Percentiles rank a stretch among this genome's conserved stretches.
Conservation (phyloP, 129 eudicot genomes). For the sunflower (Helianthus annuus) region HanXRQr2.0-SUNRISE NC_035447.2:70209577-70210076, state of each 20-base stretch:
- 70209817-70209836: conserved; percentile 59
- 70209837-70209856: conserved; percentile 84
- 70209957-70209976: conserved; percentile 94
- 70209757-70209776: conserved; percentile 56
- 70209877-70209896: conserved; percentile 59
- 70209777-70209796: conserved; percentile 54
- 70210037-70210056: conserved; percentile 79
- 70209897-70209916: conserved; percentile 65
- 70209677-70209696: conserved; percentile 65
- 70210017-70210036: conserved; percentile 98
- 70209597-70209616: neutral
- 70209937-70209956: conserved; percentile 65
- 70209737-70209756: conserved; percentile 59
- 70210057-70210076: conserved; percentile 62
- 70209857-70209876: conserved; percentile 68
- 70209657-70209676: conserved; percentile 84
- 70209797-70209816: conserved; percentile 46
- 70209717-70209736: conserved; percentile 59
- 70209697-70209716: conserved; percentile 54
- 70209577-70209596: conserved; percentile 1
- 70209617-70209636: conserved; percentile 23
- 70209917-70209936: conserved; percentile 52
- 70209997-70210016: conserved; percentile 95
- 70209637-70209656: neutral
- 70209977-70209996: conserved; percentile 96